These are phyloP conservation scores for Pythium coloratum DNA, from an alignment of 352 stramenopile species.

Conservation along the genomic window DNA sequence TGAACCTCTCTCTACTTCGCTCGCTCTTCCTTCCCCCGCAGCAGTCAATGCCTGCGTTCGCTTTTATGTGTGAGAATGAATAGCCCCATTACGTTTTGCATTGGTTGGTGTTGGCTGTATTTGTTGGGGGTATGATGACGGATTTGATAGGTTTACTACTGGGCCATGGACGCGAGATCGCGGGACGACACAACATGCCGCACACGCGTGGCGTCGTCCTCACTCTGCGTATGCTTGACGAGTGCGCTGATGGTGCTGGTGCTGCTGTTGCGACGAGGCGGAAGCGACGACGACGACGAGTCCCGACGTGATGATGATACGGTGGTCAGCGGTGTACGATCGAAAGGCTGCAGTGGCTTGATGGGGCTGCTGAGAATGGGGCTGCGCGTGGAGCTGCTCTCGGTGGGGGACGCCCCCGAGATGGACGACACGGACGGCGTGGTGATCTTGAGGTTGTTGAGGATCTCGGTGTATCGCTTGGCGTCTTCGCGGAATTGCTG, in stretches of 20 bases:
- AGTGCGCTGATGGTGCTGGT: constrained; percentile 22
- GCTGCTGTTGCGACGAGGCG: constrained; percentile 25
- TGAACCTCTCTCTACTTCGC: background rate
- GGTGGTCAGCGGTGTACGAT: background rate
- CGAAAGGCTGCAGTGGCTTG: constrained; percentile 13
- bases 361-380: constrained; percentile 25
- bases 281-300: background rate
- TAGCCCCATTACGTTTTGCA: constrained; percentile 18
- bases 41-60: background rate
- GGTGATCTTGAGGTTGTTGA: constrained; percentile 67
- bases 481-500: constrained; percentile 59
- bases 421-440: background rate
- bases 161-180: constrained; percentile 24
- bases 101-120: background rate
- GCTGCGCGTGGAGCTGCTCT: constrained; percentile 13
- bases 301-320: background rate
- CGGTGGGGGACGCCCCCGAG: constrained; percentile 1
- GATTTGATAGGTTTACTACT: background rate
- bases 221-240: background rate
- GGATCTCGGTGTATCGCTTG: constrained; percentile 74
- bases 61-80: constrained; percentile 34
- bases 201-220: constrained; percentile 5
- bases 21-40: too few species aligned
- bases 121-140: background rate
- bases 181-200: constrained; percentile 19